These are phyloP conservation scores for Rhizomucor pusillus DNA, from an alignment of 371 early-diverging fungal species.

Conservation along the genomic window DNA sequence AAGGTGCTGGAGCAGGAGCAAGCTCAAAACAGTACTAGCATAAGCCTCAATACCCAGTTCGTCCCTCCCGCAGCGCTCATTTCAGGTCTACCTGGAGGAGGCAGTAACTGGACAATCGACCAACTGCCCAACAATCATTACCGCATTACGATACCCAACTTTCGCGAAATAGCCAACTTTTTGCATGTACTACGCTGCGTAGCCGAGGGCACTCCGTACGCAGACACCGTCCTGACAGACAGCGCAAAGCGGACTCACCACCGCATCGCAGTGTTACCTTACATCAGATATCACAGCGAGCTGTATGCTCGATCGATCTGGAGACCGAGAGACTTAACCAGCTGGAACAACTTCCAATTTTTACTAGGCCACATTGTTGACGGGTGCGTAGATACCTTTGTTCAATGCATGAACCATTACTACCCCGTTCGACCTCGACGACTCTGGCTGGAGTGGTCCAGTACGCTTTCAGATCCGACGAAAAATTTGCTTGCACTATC, in stretches of 20 bases:
- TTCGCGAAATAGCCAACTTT: conserved; percentile 17
- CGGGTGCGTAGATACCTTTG: conserved; percentile 20
- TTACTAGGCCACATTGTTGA: conserved; percentile 15
- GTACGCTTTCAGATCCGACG: conserved; percentile 12
- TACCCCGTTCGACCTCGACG: conserved; percentile 25
- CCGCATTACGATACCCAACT: conserved; percentile 16
- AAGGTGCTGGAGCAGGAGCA: not conserved
- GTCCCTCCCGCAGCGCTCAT: conserved; percentile 4
- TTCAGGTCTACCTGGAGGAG: conserved; percentile 9
- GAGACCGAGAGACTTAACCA: not conserved
- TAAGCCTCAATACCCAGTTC: not conserved
- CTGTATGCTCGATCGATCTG: conserved; percentile 16
- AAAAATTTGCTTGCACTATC: conserved; percentile 21
- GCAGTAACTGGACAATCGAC: conserved; percentile 19
- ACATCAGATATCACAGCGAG: conserved; percentile 25
- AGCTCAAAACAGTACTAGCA: not conserved
- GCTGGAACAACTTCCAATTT: conserved; percentile 1
- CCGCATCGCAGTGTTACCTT: conserved; percentile 13
- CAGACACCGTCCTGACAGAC: not conserved
- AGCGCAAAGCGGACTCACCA: not conserved
- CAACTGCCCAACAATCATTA: conserved; percentile 12
- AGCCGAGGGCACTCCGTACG: not conserved
- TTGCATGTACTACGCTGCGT: conserved; percentile 13
- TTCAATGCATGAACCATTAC: conserved; percentile 32
- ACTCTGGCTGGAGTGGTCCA: conserved; percentile 19